phyloP scores from a whole-genome alignment of 495 filamentous ascomycete species.

The Penicillium samsonianum region DNA sequence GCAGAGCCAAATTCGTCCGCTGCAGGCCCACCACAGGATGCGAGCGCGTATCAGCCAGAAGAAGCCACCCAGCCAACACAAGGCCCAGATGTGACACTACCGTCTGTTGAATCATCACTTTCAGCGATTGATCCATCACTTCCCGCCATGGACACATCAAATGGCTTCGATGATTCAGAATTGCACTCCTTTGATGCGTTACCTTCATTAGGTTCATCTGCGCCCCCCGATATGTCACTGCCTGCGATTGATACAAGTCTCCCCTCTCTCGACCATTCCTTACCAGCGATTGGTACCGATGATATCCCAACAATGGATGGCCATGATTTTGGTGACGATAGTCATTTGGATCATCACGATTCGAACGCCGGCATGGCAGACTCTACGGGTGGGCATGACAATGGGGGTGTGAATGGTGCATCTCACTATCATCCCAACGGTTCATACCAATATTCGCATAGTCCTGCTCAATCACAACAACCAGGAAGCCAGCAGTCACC shows the following conservation, averaged over 20 bases:
- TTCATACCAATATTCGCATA: slow-evolving; percentile 32
- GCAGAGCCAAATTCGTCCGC: neutral
- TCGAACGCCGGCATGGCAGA: slow-evolving; percentile 18
- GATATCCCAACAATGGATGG: slow-evolving; percentile 36
- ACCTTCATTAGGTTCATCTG: slow-evolving; percentile 30
- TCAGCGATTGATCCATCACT: slow-evolving; percentile 26
- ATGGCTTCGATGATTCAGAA: slow-evolving; percentile 28
- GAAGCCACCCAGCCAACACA: slow-evolving; percentile 10
- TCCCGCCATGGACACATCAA: slow-evolving; percentile 21
- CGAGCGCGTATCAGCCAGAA: slow-evolving; percentile 8
- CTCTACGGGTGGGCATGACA: slow-evolving; percentile 38
- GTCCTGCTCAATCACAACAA: slow-evolving; percentile 22
- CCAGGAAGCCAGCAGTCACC: slow-evolving; percentile 26
- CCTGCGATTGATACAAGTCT: slow-evolving; percentile 44
- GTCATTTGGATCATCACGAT: slow-evolving; percentile 25
- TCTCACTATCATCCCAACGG: slow-evolving; percentile 37
- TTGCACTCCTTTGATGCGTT: slow-evolving; percentile 41
- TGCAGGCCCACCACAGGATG: slow-evolving; percentile 9
- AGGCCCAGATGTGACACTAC: slow-evolving; percentile 13
- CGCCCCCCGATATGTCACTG: slow-evolving; percentile 34
- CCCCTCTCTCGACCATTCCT: slow-evolving; percentile 35
- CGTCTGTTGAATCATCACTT: slow-evolving; percentile 23
- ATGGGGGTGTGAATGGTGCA: slow-evolving; percentile 24
- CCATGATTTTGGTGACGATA: slow-evolving; percentile 23
- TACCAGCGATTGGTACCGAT: slow-evolving; percentile 41